Percentiles rank a stretch among this genome's conserved stretches.
phyloP scores from a whole-genome alignment of 768 basidiomycete species.

The Podaxis sp. region DNA sequence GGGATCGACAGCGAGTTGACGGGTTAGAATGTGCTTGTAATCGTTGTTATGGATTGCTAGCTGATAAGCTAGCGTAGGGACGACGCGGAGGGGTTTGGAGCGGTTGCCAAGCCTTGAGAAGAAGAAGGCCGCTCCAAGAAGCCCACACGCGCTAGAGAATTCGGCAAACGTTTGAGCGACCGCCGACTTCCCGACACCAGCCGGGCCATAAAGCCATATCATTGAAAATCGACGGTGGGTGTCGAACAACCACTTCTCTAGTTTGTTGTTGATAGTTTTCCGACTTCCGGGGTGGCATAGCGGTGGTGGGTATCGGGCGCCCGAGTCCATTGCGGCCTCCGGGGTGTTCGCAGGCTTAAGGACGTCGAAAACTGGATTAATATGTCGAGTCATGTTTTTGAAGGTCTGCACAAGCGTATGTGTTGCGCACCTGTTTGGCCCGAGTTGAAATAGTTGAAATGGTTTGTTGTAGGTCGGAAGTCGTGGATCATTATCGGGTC shows the following conservation, averaged over 20 bases:
- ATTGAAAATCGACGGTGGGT: not conserved
- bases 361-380: not conserved
- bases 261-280: not conserved
- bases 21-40: not conserved
- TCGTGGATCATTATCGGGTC: not conserved
- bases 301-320: not conserved
- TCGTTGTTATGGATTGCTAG: not conserved
- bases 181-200: not conserved
- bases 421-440: not conserved
- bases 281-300: not conserved
- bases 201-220: not conserved
- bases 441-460: not conserved
- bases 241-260: not conserved
- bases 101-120: not conserved
- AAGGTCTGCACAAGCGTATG: no score
- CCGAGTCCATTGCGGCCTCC: not conserved
- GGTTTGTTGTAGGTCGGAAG: no score
- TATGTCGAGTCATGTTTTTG: no score
- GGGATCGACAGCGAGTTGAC: not conserved
- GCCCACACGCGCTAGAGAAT: not conserved
- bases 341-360: not conserved
- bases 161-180: not conserved
- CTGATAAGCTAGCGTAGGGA: not conserved
- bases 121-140: not conserved
- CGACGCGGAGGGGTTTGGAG: not conserved